These are phyloP conservation scores for Neurospora crassa DNA, from an alignment of 2,329 filamentous ascomycete genomes.

Conservation along the genomic window DNA sequence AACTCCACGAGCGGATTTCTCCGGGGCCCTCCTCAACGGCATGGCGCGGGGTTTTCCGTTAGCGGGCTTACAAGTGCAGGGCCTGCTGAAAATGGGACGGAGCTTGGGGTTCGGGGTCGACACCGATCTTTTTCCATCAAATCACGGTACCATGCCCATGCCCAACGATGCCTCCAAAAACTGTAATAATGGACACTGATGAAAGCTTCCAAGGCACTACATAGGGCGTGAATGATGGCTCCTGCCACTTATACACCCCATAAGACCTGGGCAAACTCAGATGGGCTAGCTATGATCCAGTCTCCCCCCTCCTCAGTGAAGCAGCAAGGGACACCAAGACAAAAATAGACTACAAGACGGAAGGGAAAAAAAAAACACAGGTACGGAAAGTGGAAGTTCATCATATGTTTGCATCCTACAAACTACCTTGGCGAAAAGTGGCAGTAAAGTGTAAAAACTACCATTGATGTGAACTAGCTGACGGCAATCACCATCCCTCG, in stretches of 20 bases:
- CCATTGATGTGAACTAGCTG: not conserved
- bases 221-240: not conserved
- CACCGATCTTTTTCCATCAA: not conserved
- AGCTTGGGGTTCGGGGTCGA: not conserved
- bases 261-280: not conserved
- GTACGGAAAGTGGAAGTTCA: not conserved
- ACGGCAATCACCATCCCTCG: not conserved
- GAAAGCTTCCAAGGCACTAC: not conserved
- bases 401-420: not conserved
- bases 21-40: not conserved
- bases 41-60: not conserved
- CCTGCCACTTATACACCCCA: not conserved
- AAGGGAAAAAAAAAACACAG: not conserved
- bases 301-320: not conserved
- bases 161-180: not conserved
- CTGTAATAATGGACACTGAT: not conserved
- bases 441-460: not conserved
- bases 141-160: not conserved
- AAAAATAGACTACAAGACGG: not conserved
- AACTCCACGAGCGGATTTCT: not conserved
- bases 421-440: not conserved
- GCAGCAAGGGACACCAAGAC: not conserved
- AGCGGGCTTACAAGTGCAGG: not conserved
- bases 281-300: not conserved
- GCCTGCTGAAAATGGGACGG: not conserved